A percentile compares a stretch with the other conserved stretches of the same genome.
Conservation (phyloP, 306 rosid species). For the Glycine soja region DNA sequence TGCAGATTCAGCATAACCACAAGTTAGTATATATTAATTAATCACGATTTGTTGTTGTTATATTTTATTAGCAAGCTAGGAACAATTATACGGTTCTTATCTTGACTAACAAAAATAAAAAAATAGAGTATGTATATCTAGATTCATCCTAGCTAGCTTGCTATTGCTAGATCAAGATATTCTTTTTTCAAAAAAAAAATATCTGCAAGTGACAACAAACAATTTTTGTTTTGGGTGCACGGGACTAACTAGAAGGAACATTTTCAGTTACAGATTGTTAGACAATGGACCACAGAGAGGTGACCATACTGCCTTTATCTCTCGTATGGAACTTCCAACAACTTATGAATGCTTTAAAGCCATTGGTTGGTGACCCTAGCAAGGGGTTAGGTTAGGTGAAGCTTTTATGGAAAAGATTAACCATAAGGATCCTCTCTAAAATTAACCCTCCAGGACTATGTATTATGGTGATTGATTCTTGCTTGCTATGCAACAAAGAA, state of each 20-base stretch:
- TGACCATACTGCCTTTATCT: constrained; percentile 56
- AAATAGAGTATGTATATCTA: background rate
- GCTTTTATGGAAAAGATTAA: constrained; percentile 60
- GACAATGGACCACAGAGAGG: constrained; percentile 62
- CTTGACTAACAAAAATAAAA: constrained; percentile 13
- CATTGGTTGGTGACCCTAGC: constrained; percentile 53
- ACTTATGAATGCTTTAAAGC: constrained; percentile 54
- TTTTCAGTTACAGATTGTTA: constrained; percentile 54
- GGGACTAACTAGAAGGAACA: constrained; percentile 48
- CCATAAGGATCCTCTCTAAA: background rate
- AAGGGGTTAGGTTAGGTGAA: constrained; percentile 52
- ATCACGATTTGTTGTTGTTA: background rate
- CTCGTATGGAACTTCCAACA: constrained; percentile 53
- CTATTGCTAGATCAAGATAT: constrained; percentile 6
- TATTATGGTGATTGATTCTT: constrained; percentile 11
- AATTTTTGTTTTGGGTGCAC: constrained; percentile 40
- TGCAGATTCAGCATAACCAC: constrained; percentile 46
- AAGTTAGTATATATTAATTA: constrained; percentile 41
- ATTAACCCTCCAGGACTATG: constrained; percentile 7
- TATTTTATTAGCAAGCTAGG: constrained; percentile 42
- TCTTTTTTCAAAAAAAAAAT: background rate
- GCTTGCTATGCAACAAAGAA: constrained; percentile 40
- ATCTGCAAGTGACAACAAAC: constrained; percentile 51
- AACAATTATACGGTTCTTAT: constrained; percentile 47
- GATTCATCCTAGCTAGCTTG: constrained; percentile 12